These are phyloP conservation scores for Hypoxylon crocopeplum DNA, from an alignment of 495 filamentous ascomycete genomes.

Conservation along the genomic window DNA sequence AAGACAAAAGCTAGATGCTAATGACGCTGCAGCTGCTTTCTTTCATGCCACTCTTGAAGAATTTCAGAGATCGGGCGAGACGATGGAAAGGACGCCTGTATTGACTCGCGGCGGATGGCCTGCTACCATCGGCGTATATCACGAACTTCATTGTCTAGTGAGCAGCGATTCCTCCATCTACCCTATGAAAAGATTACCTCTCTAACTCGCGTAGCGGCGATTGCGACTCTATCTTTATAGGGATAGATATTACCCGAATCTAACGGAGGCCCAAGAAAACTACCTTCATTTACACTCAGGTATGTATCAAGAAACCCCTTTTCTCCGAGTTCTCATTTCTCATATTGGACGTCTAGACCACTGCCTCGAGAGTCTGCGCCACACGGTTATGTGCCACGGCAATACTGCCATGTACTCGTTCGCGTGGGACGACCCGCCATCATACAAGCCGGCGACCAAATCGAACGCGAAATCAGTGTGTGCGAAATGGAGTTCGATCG, in stretches of 20 bases:
- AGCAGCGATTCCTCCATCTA: background rate
- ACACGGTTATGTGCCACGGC: conserved; percentile 28
- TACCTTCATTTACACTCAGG: background rate
- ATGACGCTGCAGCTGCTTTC: background rate
- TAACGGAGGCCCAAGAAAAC: conserved; percentile 3
- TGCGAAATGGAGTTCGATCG: conserved; percentile 21
- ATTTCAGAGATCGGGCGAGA: background rate
- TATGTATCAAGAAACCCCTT: background rate
- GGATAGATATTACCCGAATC: conserved; percentile 24
- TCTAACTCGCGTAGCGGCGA: conserved; percentile 10
- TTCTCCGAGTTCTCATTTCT: background rate
- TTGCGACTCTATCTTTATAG: conserved; percentile 19
- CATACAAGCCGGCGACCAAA: background rate
- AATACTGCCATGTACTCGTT: conserved; percentile 22
- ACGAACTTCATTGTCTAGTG: background rate
- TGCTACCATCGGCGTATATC: background rate
- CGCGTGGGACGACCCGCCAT: background rate
- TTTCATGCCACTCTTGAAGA: background rate
- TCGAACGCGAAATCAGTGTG: conserved; percentile 15
- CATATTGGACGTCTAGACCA: conserved; percentile 15
- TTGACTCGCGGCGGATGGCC: background rate
- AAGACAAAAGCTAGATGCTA: background rate
- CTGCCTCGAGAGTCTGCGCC: conserved; percentile 21
- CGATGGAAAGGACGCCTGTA: background rate
- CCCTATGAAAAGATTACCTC: no score